Evolutionary conservation across 495 filamentous ascomycete species (phyloP), one percentile per base, ranked within the genome.

Genomic region (Aspergillus steynii): DNA sequence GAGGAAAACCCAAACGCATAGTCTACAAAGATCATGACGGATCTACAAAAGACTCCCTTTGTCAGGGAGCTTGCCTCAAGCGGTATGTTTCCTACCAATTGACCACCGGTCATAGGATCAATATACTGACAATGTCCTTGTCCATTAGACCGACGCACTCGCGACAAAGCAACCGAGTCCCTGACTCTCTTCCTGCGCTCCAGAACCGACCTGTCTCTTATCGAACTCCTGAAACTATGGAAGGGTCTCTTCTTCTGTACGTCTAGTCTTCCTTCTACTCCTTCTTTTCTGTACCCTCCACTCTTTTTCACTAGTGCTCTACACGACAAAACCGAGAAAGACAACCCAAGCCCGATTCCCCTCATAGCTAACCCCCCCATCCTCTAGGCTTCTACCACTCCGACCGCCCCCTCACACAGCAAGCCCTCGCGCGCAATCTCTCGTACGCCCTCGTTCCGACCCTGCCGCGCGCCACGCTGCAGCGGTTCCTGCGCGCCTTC

Each of bases 231-330:
- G 57, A 97, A 97, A 77, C 83, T 99, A 61, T 97, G 93, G 92
- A 97, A 96, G 75, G 95, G 94, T 42, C 86, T 99, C 28, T 98
- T 96, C 79, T 98, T 90, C 83, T 95, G 92, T 88, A 76, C 8
- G 74, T 69, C 12, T 9, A 10, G 8, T 42, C 31, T 46, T 52
- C 51, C 14, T 37, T 26, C 26, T 12, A 25, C 20, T 20, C 20
- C 20, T 20, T 20, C 20, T 20, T 20, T 20, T 20, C 20, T 20
- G 20, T 20, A 20, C 20, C 20, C 20, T 20, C 20, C 9, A 46
- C 47, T 25, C 34, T 37, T 8, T 37, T 37, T 20, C 20, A 37
- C 31, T 7, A 10, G 34, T 2, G 26, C 27, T 26, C 26, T 9
- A 6, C 28, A 8, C 25, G 28, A 27, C 51, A 29, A 56, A 52